Evolutionary conservation across 768 basidiomycete species (phyloP).

Genomic region (Kwoniella botswanensis): DNA sequence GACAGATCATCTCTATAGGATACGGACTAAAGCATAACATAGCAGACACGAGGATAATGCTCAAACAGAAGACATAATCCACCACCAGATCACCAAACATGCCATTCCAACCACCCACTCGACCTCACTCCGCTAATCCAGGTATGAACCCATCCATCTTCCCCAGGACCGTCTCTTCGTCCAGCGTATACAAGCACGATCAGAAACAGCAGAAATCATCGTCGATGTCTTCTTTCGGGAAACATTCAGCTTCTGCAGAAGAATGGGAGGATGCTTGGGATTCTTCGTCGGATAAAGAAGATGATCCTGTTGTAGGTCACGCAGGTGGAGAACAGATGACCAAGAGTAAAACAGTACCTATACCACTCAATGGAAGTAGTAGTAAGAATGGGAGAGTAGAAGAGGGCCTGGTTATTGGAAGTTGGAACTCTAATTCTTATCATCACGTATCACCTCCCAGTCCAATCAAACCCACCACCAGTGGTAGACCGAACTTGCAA

Average conservation of each 20-base stretch:
- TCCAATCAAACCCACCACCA: slow-evolving; percentile 10
- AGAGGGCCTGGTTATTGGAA: slow-evolving; percentile 17
- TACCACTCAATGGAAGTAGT: slow-evolving; percentile 7
- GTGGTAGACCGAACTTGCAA: slow-evolving; percentile 23
- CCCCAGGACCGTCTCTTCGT: slow-evolving; percentile 29
- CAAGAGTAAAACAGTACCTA: slow-evolving; percentile 9
- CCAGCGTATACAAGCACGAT: slow-evolving; percentile 17
- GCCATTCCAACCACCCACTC: slow-evolving; percentile 52
- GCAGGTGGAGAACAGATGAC: neutral
- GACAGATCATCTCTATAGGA: neutral
- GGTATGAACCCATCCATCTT: slow-evolving; percentile 37
- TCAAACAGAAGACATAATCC: neutral
- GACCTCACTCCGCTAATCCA: slow-evolving; percentile 51
- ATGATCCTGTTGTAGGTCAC: slow-evolving; percentile 8
- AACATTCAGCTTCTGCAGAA: neutral
- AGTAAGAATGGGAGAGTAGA: slow-evolving; percentile 12
- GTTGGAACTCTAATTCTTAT: slow-evolving; percentile 37
- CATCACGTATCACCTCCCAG: slow-evolving; percentile 37
- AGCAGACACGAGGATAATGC: no score
- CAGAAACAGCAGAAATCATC: slow-evolving; percentile 6
- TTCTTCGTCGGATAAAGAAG: slow-evolving; percentile 52
- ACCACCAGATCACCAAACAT: slow-evolving; percentile 22
- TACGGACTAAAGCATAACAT: neutral
- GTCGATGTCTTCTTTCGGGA: slow-evolving; percentile 17
- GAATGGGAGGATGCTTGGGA: slow-evolving; percentile 59